Conservation (phyloP, 495 filamentous ascomycete genomes). For the Rostrohypoxylon terebratum region DNA sequence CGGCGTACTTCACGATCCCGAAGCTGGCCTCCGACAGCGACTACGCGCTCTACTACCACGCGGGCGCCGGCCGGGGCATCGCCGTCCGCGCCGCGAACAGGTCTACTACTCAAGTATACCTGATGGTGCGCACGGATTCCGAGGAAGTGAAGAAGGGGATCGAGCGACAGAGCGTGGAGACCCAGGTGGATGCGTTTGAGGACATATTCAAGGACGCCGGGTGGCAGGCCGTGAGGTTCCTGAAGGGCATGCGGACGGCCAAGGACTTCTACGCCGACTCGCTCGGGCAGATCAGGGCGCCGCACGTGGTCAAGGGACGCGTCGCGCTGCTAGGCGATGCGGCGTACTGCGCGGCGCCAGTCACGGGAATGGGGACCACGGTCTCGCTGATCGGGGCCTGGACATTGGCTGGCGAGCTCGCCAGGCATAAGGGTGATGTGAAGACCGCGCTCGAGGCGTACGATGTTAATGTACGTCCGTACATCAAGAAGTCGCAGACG, state of each 20-base stretch:
- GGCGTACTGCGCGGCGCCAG: constrained; percentile 58
- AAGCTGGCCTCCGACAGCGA: constrained; percentile 22
- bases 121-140: constrained; percentile 44
- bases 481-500: constrained; percentile 55
- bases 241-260: constrained; percentile 32
- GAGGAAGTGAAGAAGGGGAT: constrained; percentile 15
- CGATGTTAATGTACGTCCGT: constrained; percentile 55
- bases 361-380: constrained; percentile 65
- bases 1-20: constrained; percentile 33
- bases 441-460: constrained; percentile 56
- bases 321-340: constrained; percentile 65
- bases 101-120: constrained; percentile 40
- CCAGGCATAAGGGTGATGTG: constrained; percentile 45
- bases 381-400: constrained; percentile 61
- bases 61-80: constrained; percentile 27
- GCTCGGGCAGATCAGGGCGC: constrained; percentile 59
- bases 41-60: constrained; percentile 36
- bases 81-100: constrained; percentile 25
- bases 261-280: constrained; percentile 52
- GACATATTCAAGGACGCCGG: constrained; percentile 25
- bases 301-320: constrained; percentile 52
- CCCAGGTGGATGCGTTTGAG: constrained; percentile 36
- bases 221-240: constrained; percentile 37
- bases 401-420: constrained; percentile 65
- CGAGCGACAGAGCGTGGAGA: constrained; percentile 20